These are phyloP conservation scores for Cutaneotrichosporon dermatis DNA, from an alignment of 1,284 basidiomycete species.

Conservation along the genomic window DNA sequence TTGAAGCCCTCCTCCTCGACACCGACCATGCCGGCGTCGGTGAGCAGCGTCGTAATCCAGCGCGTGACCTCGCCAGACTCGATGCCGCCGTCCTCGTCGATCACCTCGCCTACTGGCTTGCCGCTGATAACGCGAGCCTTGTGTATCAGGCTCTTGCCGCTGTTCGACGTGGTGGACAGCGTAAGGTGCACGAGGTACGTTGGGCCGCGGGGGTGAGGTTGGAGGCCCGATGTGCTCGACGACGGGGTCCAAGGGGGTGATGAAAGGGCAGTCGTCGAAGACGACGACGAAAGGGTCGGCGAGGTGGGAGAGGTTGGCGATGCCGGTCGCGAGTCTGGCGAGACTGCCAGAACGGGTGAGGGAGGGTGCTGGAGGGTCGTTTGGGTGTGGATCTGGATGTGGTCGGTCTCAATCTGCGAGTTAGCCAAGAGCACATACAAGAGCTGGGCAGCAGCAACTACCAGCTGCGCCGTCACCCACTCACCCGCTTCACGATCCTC, in stretches of 20 bases:
- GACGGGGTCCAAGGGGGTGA: constrained; percentile 12
- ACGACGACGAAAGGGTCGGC: constrained; percentile 22
- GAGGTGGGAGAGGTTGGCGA: constrained; percentile 27
- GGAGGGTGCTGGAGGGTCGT: constrained; percentile 36
- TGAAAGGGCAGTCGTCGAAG: constrained; percentile 7
- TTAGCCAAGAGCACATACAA: no score
- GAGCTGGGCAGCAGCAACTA: no score
- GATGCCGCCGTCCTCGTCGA: constrained; percentile 41
- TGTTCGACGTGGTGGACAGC: constrained; percentile 41
- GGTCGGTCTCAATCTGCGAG: constrained; percentile 45
- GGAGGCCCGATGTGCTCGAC: constrained; percentile 9
- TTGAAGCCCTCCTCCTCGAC: constrained; percentile 34
- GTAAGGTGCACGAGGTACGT: constrained; percentile 38
- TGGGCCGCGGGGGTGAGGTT: constrained; percentile 27
- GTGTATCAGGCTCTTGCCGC: constrained; percentile 42
- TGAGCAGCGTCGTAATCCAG: constrained; percentile 35
- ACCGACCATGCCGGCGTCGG: constrained; percentile 37
- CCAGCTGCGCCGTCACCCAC: constrained; percentile 10
- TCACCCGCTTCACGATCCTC: constrained; percentile 46
- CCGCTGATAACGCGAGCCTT: constrained; percentile 37
- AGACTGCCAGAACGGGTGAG: constrained; percentile 27
- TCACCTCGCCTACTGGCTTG: constrained; percentile 37
- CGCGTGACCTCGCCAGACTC: constrained; percentile 41
- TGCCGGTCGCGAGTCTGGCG: constrained; percentile 41
- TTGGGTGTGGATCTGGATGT: constrained; percentile 38